Evolutionary conservation across 345 rosid species (phyloP).

Genomic region (Anacardium occidentale): DNA sequence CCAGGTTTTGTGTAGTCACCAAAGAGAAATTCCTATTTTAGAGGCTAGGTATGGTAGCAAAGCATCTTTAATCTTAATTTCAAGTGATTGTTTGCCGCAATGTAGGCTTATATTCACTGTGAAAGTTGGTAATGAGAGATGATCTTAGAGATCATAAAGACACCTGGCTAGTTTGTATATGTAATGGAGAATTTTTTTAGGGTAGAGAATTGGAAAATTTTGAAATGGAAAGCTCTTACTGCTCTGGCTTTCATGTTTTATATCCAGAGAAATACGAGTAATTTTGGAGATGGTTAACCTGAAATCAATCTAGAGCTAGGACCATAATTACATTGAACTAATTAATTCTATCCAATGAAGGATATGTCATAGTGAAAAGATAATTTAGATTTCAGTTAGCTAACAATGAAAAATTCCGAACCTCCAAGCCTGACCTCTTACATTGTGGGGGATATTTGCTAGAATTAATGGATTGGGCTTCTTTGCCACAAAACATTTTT

Average conservation of each 20-base stretch:
- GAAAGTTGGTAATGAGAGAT: neutral
- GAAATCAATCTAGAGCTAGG: neutral
- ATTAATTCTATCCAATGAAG: too few relatives aligned
- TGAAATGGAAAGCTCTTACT: neutral
- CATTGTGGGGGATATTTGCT: too few relatives aligned
- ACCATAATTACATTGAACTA: too few relatives aligned
- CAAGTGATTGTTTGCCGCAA: neutral
- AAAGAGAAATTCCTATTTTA: conserved; percentile 46
- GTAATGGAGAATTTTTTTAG: too few relatives aligned
- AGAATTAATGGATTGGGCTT: too few relatives aligned
- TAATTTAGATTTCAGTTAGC: too few relatives aligned
- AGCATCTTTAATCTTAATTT: neutral
- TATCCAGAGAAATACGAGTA: neutral
- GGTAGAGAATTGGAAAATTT: neutral
- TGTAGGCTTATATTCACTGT: neutral
- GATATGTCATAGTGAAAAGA: too few relatives aligned
- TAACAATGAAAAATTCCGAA: too few relatives aligned
- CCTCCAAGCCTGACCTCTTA: too few relatives aligned
- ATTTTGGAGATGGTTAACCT: neutral
- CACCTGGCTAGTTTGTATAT: neutral
- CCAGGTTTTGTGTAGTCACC: conserved; percentile 57
- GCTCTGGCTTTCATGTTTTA: neutral
- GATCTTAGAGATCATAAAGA: neutral
- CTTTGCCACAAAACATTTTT: too few relatives aligned
- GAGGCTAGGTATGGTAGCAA: conserved; percentile 53